Evolutionary conservation across 495 filamentous ascomycete genomes (phyloP).

Genomic region (Alectoria sarmentosa): DNA sequence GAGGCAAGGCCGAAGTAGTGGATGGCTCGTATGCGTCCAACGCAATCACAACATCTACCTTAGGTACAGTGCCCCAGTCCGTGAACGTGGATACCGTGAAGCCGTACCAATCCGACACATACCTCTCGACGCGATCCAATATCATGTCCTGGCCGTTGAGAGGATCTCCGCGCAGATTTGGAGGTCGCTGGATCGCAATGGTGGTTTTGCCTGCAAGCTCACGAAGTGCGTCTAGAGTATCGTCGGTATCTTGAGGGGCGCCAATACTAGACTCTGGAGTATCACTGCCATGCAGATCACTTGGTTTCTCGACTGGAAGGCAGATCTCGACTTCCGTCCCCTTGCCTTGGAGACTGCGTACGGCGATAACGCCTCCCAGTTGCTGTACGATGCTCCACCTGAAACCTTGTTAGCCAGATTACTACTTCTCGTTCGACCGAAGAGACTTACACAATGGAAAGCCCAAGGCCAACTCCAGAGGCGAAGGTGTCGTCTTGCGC

Average conservation of each 20-base stretch:
- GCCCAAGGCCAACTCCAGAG: slow-evolving; percentile 12
- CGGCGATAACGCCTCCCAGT: not conserved
- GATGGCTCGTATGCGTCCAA: not conserved
- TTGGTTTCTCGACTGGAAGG: not conserved
- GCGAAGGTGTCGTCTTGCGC: slow-evolving; percentile 56
- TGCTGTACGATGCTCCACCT: not conserved
- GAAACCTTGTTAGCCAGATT: not conserved
- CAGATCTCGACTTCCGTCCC: not conserved
- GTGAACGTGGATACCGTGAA: not conserved
- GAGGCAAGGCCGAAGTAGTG: not conserved
- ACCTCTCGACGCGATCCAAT: not conserved
- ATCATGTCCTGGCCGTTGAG: not conserved
- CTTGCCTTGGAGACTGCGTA: not conserved
- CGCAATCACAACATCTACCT: not conserved
- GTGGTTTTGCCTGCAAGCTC: not conserved
- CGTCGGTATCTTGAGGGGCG: not conserved
- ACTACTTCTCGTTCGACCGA: not conserved
- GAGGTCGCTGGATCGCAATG: not conserved
- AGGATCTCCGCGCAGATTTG: not conserved
- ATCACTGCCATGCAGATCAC: not conserved
- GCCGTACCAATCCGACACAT: not conserved
- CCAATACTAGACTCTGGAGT: not conserved
- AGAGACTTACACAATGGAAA: not conserved
- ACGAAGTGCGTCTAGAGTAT: not conserved
- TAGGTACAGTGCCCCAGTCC: not conserved